Evolutionary conservation across 306 rosid genomes (phyloP), one percentile per base, ranked within the genome.

Genomic region (Cucurbita ficifolia): DNA sequence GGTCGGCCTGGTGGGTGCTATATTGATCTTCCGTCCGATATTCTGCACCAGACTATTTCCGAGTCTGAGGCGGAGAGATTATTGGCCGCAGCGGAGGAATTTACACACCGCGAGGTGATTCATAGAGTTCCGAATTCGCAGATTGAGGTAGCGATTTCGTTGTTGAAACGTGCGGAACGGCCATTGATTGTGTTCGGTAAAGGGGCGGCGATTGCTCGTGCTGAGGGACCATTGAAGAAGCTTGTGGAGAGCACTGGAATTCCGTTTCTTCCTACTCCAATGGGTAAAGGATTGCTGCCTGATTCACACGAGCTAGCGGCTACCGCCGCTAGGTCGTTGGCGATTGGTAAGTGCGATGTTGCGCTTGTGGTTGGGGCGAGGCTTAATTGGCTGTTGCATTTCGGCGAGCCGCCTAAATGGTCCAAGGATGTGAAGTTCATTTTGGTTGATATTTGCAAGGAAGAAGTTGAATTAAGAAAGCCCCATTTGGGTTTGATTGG

Each of bases 391-490:
- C 71, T 94, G 60, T 81, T 94, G 35, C 99, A 94, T 78, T 94
- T 94, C 59, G 99, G 99, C 8, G 96, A 94, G 73, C 84, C 95
- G 1, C 99, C 99, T 0, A 94, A 91, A 78, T 94, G 99, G 99
- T 83, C 96, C 0, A 80, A 85, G 69, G 92, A 88, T 70, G 96
- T 91, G 7, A 91, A 91, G 81, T 94, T 94, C 57, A 82, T 94
- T 36, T 79, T 94, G 80, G 92, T 91, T 50, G 99, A 94, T 81
- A 65, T 94, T 38, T 80, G 84, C 50, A 38, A 74, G 52, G 95
- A 91, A 72, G 99, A 94, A 46, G 87, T 94, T 78, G 83, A 90
- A 79, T 78, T 91, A 9, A 84, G 99, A 38, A 94, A 91, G 43
- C 95, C 97, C 0, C 72, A 77, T 77, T 21, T 94, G 80, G 99